Base-by-base conservation (phyloP, 176 grass and related monocot species). In the Aegilops bicornis region DNA sequence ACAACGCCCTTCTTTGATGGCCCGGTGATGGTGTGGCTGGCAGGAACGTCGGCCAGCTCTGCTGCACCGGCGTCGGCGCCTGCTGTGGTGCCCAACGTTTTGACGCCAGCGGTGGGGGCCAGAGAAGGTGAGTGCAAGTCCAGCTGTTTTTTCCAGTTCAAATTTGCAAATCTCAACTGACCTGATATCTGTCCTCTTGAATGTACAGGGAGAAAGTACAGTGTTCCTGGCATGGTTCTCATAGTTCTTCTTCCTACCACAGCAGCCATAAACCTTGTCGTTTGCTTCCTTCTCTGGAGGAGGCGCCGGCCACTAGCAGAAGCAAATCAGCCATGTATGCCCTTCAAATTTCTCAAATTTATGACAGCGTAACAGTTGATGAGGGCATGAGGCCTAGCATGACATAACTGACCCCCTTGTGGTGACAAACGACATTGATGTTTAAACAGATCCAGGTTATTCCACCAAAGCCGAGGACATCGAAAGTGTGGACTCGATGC, bases 281-380 rank as follows among this genome's bases (percentile, higher is more conserved):
- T 22, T 30, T 86, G 85, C 77, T n/a, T 80, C 66, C 23, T 58
- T 80, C 30, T 86, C 4, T 79, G 77, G 85, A 63, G 77, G 66
- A 56, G 50, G 24, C 17, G 27, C 35, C 1, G 20, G 10, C 29
- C 5, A 74, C 20, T 6, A 6, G 58, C 39, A 8, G 14, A 73
- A 8, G 20, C 37, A 42, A 87, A 79, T 2, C 48, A 70, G 10
- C 25, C 64, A 23, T 16, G 84, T 86, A 70, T 17, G 76, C n/a
- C 64, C 9, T 78, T 11, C 2, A 68, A 22, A 4, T 39, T 13
- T 15, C 9, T 25, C 22, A 10, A 10, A 30, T 2, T 27, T 8
- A 12, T 9, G 3, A 33, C 8, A 37, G 0, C 20, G 7, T 29
- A 27, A n/a, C 2, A 56, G 8, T 71, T 39, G 7, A 12, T 3